Base-by-base conservation (phyloP, 139 green algal species). In the Picochlorum sp. region DNA sequence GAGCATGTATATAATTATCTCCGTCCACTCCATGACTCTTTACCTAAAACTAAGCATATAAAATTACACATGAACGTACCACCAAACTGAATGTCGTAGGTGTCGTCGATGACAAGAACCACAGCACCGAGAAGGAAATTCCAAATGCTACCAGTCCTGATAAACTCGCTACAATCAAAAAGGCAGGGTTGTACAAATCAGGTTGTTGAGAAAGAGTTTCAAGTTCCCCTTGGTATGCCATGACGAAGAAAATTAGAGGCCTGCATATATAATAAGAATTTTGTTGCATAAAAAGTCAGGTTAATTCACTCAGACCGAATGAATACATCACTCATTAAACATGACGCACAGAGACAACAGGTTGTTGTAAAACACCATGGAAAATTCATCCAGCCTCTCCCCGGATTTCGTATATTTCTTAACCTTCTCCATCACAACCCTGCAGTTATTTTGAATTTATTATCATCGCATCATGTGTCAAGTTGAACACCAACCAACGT, bases 341-440 rank as follows among this genome's bases (percentile, higher is more conserved):
- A 47, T n/a, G 20, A 47, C 39, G 10, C 20, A 47, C 39, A 47
- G 39, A 8, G 73, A 87, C 9, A 97, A 72, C 58, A 93, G 54
- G 65, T 97, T 98, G 76, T 97, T 97, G 74, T 96, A 95, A 35
- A 76, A 79, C 7, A 84, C 81, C 74, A 87, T 87, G 41, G 65
- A 76, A 10, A 89, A 70, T 59, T 91, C 82, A 43, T 81, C 67
- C 33, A 86, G 64, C 14, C 50, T 54, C 37, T 70, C 57, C 54
- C 75, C 64, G 33, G 57, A 72, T 9, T 32, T 37, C 6, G 75
- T 84, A 24, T 74, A 30, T 22, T 35, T 29, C 6, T 63, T 58
- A 16, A 79, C 71, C 5, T 45, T 24, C 63, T 97, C 88, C 86
- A 97, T 97, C 14, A 86, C 82, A 24, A 52, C 55, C 2, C 67